Percentiles rank a stretch among this genome's conserved stretches.
Conservation (phyloP, 345 rosid species). For the Euphorbia tirucalli region DNA sequence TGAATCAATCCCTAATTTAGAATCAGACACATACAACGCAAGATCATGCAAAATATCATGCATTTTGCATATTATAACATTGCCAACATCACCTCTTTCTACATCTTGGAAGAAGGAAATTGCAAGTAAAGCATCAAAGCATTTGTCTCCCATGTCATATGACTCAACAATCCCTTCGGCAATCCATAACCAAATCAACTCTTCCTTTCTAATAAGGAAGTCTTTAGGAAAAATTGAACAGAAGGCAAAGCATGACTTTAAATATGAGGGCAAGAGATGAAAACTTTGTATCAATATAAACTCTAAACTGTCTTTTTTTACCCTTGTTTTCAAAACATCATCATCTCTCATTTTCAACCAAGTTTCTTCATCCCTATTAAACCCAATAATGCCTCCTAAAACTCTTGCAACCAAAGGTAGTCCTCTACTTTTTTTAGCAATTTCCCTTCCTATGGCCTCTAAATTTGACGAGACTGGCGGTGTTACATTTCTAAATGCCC, state of each 20-base stretch:
- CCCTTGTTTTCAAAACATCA: too few relatives aligned
- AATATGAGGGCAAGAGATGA: constrained; percentile 3
- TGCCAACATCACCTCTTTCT: not conserved
- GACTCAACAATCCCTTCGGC: constrained; percentile 7
- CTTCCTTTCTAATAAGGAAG: not conserved
- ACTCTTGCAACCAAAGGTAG: constrained; percentile 14
- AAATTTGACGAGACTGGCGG: not conserved
- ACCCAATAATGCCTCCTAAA: not conserved
- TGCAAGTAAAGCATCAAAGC: constrained; percentile 18
- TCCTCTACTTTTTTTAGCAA: constrained; percentile 23
- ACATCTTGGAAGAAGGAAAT: constrained; percentile 28
- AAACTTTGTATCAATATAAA: constrained; percentile 19
- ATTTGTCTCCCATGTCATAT: constrained; percentile 8
- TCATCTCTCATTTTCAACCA: constrained; percentile 15
- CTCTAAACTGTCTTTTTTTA: too few relatives aligned
- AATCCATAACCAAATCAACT: not conserved
- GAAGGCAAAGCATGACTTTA: constrained; percentile 11
- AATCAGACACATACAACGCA: constrained; percentile 15
- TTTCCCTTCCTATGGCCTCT: constrained; percentile 14
- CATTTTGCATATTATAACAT: constrained; percentile 19
- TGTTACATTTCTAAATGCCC: not conserved
- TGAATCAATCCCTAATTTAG: too few relatives aligned
- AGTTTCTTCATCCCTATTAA: not conserved
- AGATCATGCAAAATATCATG: constrained; percentile 30
- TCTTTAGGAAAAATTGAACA: constrained; percentile 8